phyloP scores from a whole-genome alignment of 208 protist genomes.

The Leishmania aethiopica region DNA sequence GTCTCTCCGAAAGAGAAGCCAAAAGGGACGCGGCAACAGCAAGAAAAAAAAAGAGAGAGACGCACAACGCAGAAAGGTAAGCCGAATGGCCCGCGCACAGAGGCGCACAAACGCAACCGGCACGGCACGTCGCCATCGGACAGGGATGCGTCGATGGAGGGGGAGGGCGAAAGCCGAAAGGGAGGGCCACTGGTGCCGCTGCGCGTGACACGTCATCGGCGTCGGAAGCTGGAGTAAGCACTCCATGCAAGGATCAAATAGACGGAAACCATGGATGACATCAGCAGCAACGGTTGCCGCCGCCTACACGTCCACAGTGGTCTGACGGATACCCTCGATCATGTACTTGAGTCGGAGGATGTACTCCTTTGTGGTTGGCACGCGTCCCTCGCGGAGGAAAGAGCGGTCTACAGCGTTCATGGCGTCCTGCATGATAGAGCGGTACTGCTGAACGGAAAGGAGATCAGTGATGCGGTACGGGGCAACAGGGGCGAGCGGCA shows the following conservation, averaged over 20 bases:
- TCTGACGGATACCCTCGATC: conserved; percentile 75
- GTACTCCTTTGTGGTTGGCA: conserved; percentile 71
- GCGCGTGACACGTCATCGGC: not conserved
- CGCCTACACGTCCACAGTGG: conserved; percentile 30
- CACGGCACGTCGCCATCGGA: not conserved
- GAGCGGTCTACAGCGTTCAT: conserved; percentile 79
- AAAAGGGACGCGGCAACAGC: not conserved
- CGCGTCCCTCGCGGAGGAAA: conserved; percentile 74
- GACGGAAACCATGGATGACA: not conserved
- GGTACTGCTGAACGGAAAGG: conserved; percentile 77
- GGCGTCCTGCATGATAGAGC: conserved; percentile 76
- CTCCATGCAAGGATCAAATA: not conserved
- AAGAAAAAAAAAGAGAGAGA: too few species aligned
- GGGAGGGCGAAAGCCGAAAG: not conserved
- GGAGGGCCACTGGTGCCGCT: not conserved
- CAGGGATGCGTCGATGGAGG: not conserved
- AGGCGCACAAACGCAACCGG: not conserved
- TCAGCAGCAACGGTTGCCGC: not conserved
- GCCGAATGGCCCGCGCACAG: not conserved
- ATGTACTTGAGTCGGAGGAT: conserved; percentile 61
- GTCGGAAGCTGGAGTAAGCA: not conserved
- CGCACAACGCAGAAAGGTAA: not conserved
- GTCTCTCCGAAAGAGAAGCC: not conserved
- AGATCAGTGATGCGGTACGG: conserved; percentile 42
- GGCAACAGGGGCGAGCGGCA: conserved; percentile 56